A percentile compares a stretch with the other conserved stretches of the same genome.
phyloP scores from a whole-genome alignment of 1,139 yeast species.

The Barnettozyma hawaiiensis region DNA sequence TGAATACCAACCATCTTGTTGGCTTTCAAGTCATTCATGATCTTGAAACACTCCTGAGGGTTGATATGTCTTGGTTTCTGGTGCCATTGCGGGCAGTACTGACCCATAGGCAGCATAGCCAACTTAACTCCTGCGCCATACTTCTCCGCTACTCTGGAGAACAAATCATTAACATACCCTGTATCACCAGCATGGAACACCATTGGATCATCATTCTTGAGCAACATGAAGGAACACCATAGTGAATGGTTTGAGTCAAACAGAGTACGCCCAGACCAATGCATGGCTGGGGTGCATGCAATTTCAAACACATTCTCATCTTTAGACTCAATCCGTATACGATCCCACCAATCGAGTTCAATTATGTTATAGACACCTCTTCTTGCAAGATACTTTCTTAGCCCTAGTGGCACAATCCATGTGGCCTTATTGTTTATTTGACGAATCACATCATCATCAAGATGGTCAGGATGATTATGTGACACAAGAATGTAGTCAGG shows the following conservation, averaged over 20 bases:
- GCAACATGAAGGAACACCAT: slow-evolving; percentile 82
- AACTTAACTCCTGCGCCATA: slow-evolving; percentile 61
- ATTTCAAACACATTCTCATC: slow-evolving; percentile 57
- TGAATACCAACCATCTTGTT: slow-evolving; percentile 77
- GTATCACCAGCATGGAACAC: slow-evolving; percentile 94
- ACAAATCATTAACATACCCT: slow-evolving; percentile 73
- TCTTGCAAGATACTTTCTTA: slow-evolving; percentile 52
- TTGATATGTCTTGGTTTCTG: slow-evolving; percentile 83
- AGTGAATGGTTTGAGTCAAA: slow-evolving; percentile 73
- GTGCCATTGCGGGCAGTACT: slow-evolving; percentile 94
- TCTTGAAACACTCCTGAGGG: slow-evolving; percentile 69
- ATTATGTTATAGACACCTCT: slow-evolving; percentile 42
- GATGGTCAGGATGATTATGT: slow-evolving; percentile 94
- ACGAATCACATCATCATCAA: slow-evolving; percentile 62
- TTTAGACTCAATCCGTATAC: slow-evolving; percentile 38
- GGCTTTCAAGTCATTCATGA: slow-evolving; percentile 59
- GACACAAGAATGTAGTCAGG: slow-evolving; percentile 76
- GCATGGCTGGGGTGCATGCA: slow-evolving; percentile 94
- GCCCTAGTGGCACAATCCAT: slow-evolving; percentile 88
- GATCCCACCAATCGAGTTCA: slow-evolving; percentile 95
- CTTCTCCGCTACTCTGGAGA: slow-evolving; percentile 53
- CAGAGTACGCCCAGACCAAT: slow-evolving; percentile 86
- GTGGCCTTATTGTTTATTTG: slow-evolving; percentile 40
- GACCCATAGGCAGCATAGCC: slow-evolving; percentile 88
- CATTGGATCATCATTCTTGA: slow-evolving; percentile 60